Base-by-base conservation (phyloP, 176 grass and related monocot genomes). In the Elymus sibiricus region DNA sequence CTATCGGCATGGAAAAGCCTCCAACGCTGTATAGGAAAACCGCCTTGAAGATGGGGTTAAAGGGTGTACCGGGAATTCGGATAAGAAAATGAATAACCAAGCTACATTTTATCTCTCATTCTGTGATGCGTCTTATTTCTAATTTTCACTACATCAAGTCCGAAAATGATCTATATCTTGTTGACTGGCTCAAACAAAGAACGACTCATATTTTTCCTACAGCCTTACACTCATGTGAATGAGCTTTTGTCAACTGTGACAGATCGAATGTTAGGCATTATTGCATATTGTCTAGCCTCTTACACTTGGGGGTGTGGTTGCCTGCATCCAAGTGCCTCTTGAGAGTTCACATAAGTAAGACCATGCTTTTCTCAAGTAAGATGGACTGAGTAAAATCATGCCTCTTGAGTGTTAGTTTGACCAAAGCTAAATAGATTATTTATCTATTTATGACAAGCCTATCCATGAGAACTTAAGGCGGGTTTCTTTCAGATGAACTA, bases 1-100 rank as follows among this genome's bases (percentile, higher is more conserved):
- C 91, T 1, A 90, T 98, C 42, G 95, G 95, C 38, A 85, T 98
- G 47, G 87, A 95, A 29, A 95, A 94, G 65, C 78, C 91, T 51
- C 95, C 95, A 9, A 66, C 84, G 10, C 31, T 98, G 12, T 98
- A 90, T 49, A 92, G 95, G 64, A 95, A 86, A 84, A 94, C 95
- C 0, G 95, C 95, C 35, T 16, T 95, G 38, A 98, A 98, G 80
- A 98, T 98, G 96, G 96, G 96, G 29, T 65, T 98, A 43, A 95
- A 94, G 81, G 93, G 89, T 85, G 88, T 98, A 68, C 84, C 93
- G 42, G 96, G 96, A 10, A 98, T 98, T 59, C 88, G 91, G 73
- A 83, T 93, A 60, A 90, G 93, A 76, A 98, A 98, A 88, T 98
- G 43, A 82, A 64, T n/a, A 1, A 9, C 4, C 44, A 53, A 40